Conservation (phyloP, 805 yeast species). For the Suhomyces xylopsoci region DNA sequence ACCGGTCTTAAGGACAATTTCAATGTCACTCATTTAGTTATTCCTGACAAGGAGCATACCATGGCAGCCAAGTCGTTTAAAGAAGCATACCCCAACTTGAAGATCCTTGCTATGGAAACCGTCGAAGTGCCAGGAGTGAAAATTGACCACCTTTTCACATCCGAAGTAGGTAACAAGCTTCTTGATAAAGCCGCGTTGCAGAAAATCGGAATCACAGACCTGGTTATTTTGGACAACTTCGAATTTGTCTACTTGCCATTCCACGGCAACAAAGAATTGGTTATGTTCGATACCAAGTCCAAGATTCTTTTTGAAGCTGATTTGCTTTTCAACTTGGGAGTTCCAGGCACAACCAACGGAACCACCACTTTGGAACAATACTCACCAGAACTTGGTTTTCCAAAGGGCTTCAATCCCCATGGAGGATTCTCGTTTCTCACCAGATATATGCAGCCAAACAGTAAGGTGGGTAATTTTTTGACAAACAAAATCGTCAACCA, state of each 20-base stretch:
- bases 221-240: constrained; percentile 39
- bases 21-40: constrained; percentile 48
- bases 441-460: constrained; percentile 40
- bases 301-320: constrained; percentile 59
- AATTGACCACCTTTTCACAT: constrained; percentile 41
- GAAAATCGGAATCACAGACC: constrained; percentile 34
- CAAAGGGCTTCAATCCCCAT: constrained; percentile 40
- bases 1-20: constrained; percentile 29
- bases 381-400: constrained; percentile 44
- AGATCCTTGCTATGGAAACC: constrained; percentile 53
- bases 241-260: constrained; percentile 56
- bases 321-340: constrained; percentile 56
- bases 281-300: constrained; percentile 45
- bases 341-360: constrained; percentile 25
- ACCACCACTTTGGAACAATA: constrained; percentile 37
- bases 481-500: constrained; percentile 19
- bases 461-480: constrained; percentile 32
- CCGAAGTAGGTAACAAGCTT: constrained; percentile 31
- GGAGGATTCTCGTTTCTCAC: constrained; percentile 42
- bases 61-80: constrained; percentile 57
- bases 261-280: constrained; percentile 59
- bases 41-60: constrained; percentile 66
- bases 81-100: constrained; percentile 46
- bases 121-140: constrained; percentile 20
- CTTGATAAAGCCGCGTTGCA: constrained; percentile 19